These are phyloP conservation scores for Cryphonectria carpinicola DNA, from an alignment of 2,329 filamentous ascomycete species.

Conservation along the genomic window DNA sequence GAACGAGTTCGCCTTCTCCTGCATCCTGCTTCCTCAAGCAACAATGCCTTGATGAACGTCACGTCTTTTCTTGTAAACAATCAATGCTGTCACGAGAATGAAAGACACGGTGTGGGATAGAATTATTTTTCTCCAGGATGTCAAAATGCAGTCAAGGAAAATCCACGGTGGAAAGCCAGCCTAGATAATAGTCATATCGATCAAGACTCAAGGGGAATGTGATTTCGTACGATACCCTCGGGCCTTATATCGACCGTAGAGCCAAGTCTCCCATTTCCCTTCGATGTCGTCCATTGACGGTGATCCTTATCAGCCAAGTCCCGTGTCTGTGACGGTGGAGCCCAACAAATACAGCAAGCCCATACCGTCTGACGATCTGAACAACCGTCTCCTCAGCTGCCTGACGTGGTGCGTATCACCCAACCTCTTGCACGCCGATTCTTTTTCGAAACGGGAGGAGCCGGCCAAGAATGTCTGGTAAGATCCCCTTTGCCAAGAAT, in stretches of 20 bases:
- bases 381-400: constrained; percentile 14
- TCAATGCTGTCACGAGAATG: neutral
- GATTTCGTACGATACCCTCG: neutral
- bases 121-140: neutral
- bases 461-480: constrained; percentile 22
- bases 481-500: constrained; percentile 9
- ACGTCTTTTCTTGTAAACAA: neutral
- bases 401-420: constrained; percentile 14
- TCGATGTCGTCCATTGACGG: constrained; percentile 11
- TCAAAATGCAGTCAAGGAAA: neutral
- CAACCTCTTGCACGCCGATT: constrained; percentile 12
- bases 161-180: neutral
- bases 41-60: neutral
- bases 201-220: neutral
- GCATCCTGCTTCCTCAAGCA: constrained; percentile 7
- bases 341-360: constrained; percentile 13
- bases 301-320: constrained; percentile 28
- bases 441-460: constrained; percentile 19
- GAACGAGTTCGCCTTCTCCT: neutral
- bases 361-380: constrained; percentile 16
- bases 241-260: neutral
- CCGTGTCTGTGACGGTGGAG: constrained; percentile 15
- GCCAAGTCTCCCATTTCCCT: neutral
- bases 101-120: neutral
- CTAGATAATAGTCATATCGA: neutral